Evolutionary conservation across 805 yeast genomes (phyloP).

Genomic region (Teunomyces barrocoloradensis): DNA sequence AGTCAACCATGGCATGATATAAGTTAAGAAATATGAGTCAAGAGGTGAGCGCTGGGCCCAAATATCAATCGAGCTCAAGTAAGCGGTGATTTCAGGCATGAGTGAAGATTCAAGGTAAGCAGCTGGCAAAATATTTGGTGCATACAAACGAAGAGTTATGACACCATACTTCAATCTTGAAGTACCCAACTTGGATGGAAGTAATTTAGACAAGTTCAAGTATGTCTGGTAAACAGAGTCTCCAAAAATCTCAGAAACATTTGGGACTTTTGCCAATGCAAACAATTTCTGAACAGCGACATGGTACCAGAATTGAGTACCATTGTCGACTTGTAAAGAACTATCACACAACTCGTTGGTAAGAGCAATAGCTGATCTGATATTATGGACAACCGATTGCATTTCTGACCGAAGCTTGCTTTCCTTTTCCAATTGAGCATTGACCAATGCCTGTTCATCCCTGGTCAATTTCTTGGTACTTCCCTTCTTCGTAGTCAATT

Average conservation of each 20-base stretch:
- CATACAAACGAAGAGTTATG: slow-evolving; percentile 61
- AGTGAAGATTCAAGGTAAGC: slow-evolving; percentile 51
- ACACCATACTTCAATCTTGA: slow-evolving; percentile 60
- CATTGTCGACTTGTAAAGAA: slow-evolving; percentile 58
- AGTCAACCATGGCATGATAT: slow-evolving; percentile 70
- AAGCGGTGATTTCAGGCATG: slow-evolving; percentile 55
- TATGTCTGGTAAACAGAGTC: slow-evolving; percentile 47
- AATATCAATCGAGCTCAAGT: slow-evolving; percentile 73
- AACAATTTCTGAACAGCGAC: slow-evolving; percentile 54
- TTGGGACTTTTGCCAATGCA: slow-evolving; percentile 37
- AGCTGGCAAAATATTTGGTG: slow-evolving; percentile 45
- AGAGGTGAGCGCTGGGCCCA: slow-evolving; percentile 70
- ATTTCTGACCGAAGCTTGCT: slow-evolving; percentile 50
- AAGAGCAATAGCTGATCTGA: slow-evolving; percentile 52
- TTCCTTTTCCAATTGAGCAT: slow-evolving; percentile 65
- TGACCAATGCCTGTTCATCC: slow-evolving; percentile 68
- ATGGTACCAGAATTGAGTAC: slow-evolving; percentile 69
- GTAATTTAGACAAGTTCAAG: slow-evolving; percentile 50
- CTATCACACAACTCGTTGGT: slow-evolving; percentile 52
- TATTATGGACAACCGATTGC: slow-evolving; percentile 28
- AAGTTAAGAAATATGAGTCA: slow-evolving; percentile 66
- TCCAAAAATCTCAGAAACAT: slow-evolving; percentile 38
- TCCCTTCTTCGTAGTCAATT: slow-evolving; percentile 56
- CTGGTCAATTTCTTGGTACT: slow-evolving; percentile 60
- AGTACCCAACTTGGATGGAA: slow-evolving; percentile 51